phyloP scores from a whole-genome alignment of 2,329 filamentous ascomycete species.

The Apiospora aurea region DNA sequence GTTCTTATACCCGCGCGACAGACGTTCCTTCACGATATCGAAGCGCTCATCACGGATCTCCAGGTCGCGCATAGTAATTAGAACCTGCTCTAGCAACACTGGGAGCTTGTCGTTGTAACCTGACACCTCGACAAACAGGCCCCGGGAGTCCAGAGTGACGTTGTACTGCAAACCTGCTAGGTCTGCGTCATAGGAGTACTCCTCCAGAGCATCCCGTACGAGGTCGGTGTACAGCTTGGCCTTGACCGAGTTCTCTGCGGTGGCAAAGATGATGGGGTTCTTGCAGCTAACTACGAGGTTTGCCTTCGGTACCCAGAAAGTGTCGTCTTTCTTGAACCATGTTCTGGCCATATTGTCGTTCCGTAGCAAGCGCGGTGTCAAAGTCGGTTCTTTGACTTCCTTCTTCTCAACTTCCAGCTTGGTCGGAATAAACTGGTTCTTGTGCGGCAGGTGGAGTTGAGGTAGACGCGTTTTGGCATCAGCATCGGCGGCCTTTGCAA shows the following conservation, averaged over 20 bases:
- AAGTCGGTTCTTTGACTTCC: slow-evolving; percentile 77
- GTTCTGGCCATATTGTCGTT: slow-evolving; percentile 82
- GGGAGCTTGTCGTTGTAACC: slow-evolving; percentile 98
- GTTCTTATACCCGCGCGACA: slow-evolving; percentile 80
- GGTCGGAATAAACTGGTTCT: slow-evolving; percentile 94
- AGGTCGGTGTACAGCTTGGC: slow-evolving; percentile 91
- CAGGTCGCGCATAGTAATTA: slow-evolving; percentile 83
- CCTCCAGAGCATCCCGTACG: slow-evolving; percentile 85
- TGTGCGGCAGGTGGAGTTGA: slow-evolving; percentile 85
- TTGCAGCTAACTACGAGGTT: slow-evolving; percentile 82
- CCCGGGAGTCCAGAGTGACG: slow-evolving; percentile 74
- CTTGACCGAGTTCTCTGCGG: slow-evolving; percentile 84
- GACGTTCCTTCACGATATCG: slow-evolving; percentile 86
- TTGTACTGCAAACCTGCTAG: slow-evolving; percentile 87
- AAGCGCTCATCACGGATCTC: slow-evolving; percentile 88
- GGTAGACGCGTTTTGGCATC: slow-evolving; percentile 65
- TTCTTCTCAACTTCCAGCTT: slow-evolving; percentile 95
- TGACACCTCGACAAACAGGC: slow-evolving; percentile 78
- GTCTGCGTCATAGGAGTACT: slow-evolving; percentile 96
- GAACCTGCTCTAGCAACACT: slow-evolving; percentile 87
- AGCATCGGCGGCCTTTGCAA: slow-evolving; percentile 69
- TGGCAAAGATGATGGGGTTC: slow-evolving; percentile 80
- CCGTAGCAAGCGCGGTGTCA: slow-evolving; percentile 81
- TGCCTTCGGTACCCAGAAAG: slow-evolving; percentile 97
- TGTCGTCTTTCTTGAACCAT: slow-evolving; percentile 99